Percentiles rank a stretch among this genome's conserved stretches.
phyloP scores from a whole-genome alignment of 345 rosid genomes.

The Citrus medica region DNA sequence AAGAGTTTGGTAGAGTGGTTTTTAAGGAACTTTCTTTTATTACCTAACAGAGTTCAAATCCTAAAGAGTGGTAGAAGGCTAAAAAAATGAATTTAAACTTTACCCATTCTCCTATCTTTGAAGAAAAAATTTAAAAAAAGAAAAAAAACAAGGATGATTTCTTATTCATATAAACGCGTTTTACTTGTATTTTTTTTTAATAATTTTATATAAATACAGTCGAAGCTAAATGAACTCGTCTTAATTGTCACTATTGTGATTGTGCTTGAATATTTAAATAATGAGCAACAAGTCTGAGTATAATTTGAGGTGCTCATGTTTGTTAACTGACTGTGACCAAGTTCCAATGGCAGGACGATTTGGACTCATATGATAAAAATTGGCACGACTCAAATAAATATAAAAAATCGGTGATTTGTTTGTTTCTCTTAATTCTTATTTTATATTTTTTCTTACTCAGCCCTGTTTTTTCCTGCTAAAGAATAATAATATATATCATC shows the following conservation, averaged over 20 bases:
- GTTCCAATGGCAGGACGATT: neutral
- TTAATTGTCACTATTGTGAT: neutral
- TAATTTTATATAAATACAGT: neutral
- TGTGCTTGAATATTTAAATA: neutral
- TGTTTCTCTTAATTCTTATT: neutral
- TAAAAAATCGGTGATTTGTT: constrained; percentile 2
- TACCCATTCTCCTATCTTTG: too few relatives aligned
- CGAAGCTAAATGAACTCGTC: neutral
- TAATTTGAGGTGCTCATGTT: neutral
- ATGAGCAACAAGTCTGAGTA: neutral
- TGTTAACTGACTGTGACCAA: neutral
- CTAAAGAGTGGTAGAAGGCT: too few relatives aligned
- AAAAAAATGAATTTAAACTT: too few relatives aligned
- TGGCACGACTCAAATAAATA: neutral
- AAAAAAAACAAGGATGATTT: too few relatives aligned
- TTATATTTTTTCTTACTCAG: neutral
- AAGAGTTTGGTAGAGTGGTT: too few relatives aligned
- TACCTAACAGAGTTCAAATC: too few relatives aligned
- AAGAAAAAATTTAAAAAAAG: too few relatives aligned
- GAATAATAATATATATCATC: neutral
- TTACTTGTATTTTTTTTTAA: neutral
- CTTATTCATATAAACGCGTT: neutral
- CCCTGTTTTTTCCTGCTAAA: neutral
- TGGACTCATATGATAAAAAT: neutral
- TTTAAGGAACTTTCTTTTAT: too few relatives aligned